Percentiles rank a stretch among this genome's conserved stretches.
These are phyloP conservation scores for Phytophthora sp. DNA, from an alignment of 352 stramenopile species.

Conservation along the genomic window DNA sequence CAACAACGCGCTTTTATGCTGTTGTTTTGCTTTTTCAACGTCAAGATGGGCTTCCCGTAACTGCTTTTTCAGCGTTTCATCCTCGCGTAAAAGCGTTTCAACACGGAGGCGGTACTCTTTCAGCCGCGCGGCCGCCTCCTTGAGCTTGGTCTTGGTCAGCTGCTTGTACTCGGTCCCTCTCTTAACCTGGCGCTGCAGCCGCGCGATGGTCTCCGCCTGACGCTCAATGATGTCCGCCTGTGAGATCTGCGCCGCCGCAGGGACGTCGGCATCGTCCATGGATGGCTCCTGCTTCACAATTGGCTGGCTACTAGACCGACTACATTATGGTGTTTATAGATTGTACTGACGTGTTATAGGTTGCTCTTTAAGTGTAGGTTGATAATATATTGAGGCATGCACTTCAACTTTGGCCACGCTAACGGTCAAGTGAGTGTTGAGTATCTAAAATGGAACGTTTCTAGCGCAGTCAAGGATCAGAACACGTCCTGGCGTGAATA, in stretches of 20 bases:
- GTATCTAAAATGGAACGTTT: too few species aligned
- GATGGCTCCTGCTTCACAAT: background rate
- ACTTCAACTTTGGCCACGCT: constrained; percentile 1
- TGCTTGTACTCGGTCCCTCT: constrained; percentile 55
- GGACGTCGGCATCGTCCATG: constrained; percentile 27
- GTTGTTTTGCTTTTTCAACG: constrained; percentile 22
- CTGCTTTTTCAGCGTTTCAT: constrained; percentile 37
- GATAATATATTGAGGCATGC: too few species aligned
- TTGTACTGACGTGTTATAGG: background rate
- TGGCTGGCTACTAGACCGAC: background rate
- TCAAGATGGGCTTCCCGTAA: constrained; percentile 1
- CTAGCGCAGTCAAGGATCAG: too few species aligned
- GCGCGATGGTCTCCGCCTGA: constrained; percentile 61
- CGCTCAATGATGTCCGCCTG: constrained; percentile 76
- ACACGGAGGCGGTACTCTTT: constrained; percentile 67
- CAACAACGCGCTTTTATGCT: constrained; percentile 11
- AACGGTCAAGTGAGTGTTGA: constrained; percentile 8
- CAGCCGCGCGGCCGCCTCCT: constrained; percentile 62
- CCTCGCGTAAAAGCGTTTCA: constrained; percentile 50
- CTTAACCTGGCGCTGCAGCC: constrained; percentile 48
- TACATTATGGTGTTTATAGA: constrained; percentile 22
- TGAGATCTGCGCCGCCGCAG: constrained; percentile 52
- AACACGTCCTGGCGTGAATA: too few species aligned
- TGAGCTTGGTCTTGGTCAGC: constrained; percentile 70
- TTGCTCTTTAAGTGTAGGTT: too few species aligned